A percentile compares a stretch with the other conserved stretches of the same genome.
Evolutionary conservation across 2,329 filamentous ascomycete species (phyloP).

Genomic region (Beauveria scarabaeidicola): DNA sequence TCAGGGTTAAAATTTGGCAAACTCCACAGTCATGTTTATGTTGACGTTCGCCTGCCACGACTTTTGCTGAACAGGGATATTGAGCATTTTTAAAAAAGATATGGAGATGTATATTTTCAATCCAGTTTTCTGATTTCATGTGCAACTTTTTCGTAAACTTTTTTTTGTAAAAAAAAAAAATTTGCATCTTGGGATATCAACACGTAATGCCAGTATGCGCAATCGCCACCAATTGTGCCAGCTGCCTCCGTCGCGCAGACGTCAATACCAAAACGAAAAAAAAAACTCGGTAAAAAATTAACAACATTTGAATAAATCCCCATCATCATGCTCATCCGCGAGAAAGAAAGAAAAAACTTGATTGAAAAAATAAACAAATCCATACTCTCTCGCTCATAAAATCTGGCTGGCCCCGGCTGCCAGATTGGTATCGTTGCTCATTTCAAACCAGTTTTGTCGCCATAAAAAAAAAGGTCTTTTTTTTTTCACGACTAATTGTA

Average conservation of each 20-base stretch:
- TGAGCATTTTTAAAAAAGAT: too few relatives aligned
- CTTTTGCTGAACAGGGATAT: not conserved
- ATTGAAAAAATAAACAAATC: not conserved
- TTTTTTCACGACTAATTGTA: conserved; percentile 4
- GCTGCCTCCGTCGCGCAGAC: not conserved
- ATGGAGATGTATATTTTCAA: too few relatives aligned
- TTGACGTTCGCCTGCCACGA: not conserved
- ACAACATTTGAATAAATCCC: not conserved
- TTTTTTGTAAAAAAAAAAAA: too few relatives aligned
- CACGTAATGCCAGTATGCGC: not conserved
- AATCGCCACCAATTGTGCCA: not conserved
- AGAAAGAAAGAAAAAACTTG: not conserved
- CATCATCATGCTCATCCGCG: not conserved
- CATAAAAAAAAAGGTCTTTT: not conserved
- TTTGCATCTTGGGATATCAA: not conserved
- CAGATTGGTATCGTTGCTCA: conserved; percentile 9
- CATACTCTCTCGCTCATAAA: not conserved
- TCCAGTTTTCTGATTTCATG: too few relatives aligned
- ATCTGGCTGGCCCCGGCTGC: not conserved
- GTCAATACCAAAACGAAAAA: not conserved
- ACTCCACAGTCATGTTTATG: not conserved
- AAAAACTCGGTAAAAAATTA: not conserved
- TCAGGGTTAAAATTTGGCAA: not conserved
- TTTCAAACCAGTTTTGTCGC: not conserved
- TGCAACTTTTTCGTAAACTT: too few relatives aligned